Conservation (phyloP, 2,329 filamentous ascomycete genomes). For the Geosmithia flava region DNA sequence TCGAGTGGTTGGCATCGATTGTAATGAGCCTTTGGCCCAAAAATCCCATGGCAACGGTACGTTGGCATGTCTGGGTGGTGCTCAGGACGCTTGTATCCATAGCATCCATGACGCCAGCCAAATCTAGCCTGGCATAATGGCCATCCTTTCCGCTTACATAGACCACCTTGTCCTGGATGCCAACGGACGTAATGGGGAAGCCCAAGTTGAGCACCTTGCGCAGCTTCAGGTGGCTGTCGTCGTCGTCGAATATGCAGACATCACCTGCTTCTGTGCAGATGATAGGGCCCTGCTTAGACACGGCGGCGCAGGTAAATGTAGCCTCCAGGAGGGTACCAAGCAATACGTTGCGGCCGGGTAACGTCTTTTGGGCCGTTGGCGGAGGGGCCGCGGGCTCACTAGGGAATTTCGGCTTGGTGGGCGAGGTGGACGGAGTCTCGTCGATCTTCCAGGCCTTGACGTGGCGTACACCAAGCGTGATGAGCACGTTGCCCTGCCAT, state of each 20-base stretch:
- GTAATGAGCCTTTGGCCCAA: constrained; percentile 56
- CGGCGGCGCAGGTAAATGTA: constrained; percentile 68
- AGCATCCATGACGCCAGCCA: constrained; percentile 34
- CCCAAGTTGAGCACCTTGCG: constrained; percentile 51
- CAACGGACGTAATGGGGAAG: constrained; percentile 57
- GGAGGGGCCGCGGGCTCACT: constrained; percentile 20
- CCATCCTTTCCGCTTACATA: constrained; percentile 61
- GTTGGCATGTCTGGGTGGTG: constrained; percentile 22
- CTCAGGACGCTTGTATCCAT: constrained; percentile 23
- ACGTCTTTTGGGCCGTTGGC: constrained; percentile 39
- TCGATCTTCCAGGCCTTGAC: constrained; percentile 89
- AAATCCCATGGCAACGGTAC: constrained; percentile 57
- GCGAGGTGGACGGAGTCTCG: constrained; percentile 46
- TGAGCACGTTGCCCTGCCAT: constrained; percentile 74
- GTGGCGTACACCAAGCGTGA: constrained; percentile 84
- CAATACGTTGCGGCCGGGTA: constrained; percentile 79
- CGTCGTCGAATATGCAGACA: constrained; percentile 78
- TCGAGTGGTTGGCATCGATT: constrained; percentile 62
- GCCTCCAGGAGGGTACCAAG: constrained; percentile 71
- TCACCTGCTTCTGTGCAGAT: constrained; percentile 81
- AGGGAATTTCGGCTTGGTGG: constrained; percentile 47
- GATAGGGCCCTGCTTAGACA: constrained; percentile 64
- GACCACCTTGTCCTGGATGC: constrained; percentile 43
- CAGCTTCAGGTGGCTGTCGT: constrained; percentile 58
- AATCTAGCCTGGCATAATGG: constrained; percentile 39